Conservation (phyloP, 129 eudicot species). For the Flaveria linearis region DNA sequence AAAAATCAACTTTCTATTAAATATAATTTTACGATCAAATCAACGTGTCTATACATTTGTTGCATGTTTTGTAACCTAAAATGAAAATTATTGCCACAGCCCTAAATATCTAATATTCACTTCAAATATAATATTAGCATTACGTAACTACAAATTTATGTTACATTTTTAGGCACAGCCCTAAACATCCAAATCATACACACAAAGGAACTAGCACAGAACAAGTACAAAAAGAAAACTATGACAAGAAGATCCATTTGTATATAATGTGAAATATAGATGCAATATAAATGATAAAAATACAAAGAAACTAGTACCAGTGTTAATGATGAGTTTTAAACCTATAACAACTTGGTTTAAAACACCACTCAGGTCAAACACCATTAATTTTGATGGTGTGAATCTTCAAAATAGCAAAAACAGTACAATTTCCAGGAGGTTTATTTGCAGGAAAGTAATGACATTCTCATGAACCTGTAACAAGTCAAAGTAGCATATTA, state of each 20-base stretch:
- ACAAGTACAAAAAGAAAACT: background rate
- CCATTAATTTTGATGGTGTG: background rate
- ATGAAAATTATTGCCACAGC: too few species aligned
- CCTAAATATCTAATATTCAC: too few species aligned
- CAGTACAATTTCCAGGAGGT: background rate
- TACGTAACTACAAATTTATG: too few species aligned
- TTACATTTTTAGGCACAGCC: too few species aligned
- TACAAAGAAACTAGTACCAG: background rate
- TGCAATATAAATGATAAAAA: background rate
- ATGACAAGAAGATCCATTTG: slow-evolving; percentile 16
- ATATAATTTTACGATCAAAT: too few species aligned
- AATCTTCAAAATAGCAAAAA: slow-evolving; percentile 20
- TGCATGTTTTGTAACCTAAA: too few species aligned
- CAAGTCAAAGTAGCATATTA: slow-evolving; percentile 20
- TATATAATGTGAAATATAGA: background rate
- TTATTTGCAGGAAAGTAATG: background rate
- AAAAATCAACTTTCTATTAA: too few species aligned
- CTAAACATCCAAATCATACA: too few species aligned
- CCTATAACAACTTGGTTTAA: slow-evolving; percentile 3
- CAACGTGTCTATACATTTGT: too few species aligned
- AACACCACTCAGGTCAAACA: slow-evolving; percentile 8
- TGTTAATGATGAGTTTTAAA: background rate
- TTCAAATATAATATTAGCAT: too few species aligned
- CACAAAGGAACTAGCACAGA: background rate
- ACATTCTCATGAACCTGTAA: slow-evolving; percentile 27